phyloP scores from a whole-genome alignment of 2,329 filamentous ascomycete genomes.

The Cercospora nicotianae region DNA sequence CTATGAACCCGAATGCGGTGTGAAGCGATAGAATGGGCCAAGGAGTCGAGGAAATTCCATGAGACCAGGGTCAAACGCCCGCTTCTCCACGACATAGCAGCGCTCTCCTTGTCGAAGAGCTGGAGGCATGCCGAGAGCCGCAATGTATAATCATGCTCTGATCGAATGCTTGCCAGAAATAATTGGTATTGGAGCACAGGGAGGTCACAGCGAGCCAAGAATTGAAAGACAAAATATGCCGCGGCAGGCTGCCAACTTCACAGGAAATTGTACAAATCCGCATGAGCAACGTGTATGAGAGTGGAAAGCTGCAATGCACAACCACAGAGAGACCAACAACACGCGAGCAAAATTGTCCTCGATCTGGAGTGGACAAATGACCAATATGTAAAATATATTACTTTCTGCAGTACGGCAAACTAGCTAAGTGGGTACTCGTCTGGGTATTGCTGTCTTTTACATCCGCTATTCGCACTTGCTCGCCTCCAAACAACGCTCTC shows the following conservation, averaged over 20 bases:
- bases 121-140: neutral
- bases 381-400: conserved; percentile 21
- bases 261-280: neutral
- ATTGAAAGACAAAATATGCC: neutral
- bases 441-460: conserved; percentile 30
- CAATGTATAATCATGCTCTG: neutral
- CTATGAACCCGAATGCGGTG: conserved; percentile 54
- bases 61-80: neutral
- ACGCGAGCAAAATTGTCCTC: neutral
- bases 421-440: conserved; percentile 27
- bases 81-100: neutral
- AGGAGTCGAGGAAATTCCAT: neutral
- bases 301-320: neutral
- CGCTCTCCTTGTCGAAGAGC: neutral
- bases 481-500: conserved; percentile 16
- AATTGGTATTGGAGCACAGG: neutral
- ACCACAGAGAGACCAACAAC: neutral
- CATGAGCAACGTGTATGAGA: neutral
- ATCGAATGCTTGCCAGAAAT: neutral
- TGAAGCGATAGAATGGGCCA: conserved; percentile 38
- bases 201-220: neutral
- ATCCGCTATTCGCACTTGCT: conserved; percentile 13
- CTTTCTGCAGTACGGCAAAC: conserved; percentile 23
- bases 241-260: neutral
- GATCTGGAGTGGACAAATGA: neutral